Conservation (phyloP, 1,139 yeast species). For the Scheffersomyces segobiensis region DNA sequence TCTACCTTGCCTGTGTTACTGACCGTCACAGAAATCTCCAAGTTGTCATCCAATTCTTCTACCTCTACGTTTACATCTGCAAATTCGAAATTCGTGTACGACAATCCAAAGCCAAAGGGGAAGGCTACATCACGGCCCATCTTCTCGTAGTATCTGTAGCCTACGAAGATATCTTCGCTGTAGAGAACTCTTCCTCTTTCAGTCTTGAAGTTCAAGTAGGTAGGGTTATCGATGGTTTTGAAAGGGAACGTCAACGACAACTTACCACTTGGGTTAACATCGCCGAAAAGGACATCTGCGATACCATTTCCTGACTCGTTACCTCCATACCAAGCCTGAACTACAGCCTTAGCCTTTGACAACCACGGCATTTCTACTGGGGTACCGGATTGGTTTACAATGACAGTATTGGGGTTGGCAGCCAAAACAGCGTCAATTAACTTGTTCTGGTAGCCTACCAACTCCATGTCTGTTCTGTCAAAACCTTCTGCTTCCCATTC, state of each 20-base stretch:
- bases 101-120: constrained; percentile 28
- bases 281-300: constrained; percentile 29
- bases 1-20: constrained; percentile 39
- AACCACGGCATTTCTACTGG: constrained; percentile 21
- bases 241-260: constrained; percentile 46
- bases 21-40: constrained; percentile 34
- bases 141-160: constrained; percentile 11
- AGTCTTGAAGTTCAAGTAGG: constrained; percentile 36
- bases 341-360: constrained; percentile 13
- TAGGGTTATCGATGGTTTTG: constrained; percentile 42
- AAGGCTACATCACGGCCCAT: constrained; percentile 18
- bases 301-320: constrained; percentile 27
- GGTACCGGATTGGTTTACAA: constrained; percentile 20
- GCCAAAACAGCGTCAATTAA: constrained; percentile 13
- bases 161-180: constrained; percentile 29
- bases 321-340: constrained; percentile 24
- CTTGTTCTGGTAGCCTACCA: constrained; percentile 18
- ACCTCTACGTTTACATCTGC: constrained; percentile 10
- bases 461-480: constrained; percentile 41
- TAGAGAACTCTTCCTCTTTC: constrained; percentile 24
- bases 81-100: constrained; percentile 22
- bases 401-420: constrained; percentile 17
- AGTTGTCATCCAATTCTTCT: constrained; percentile 10
- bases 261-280: constrained; percentile 30
- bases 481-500: constrained; percentile 54